phyloP scores from a whole-genome alignment of 139 green algal genomes.

The Coccomyxa sp. region DNA sequence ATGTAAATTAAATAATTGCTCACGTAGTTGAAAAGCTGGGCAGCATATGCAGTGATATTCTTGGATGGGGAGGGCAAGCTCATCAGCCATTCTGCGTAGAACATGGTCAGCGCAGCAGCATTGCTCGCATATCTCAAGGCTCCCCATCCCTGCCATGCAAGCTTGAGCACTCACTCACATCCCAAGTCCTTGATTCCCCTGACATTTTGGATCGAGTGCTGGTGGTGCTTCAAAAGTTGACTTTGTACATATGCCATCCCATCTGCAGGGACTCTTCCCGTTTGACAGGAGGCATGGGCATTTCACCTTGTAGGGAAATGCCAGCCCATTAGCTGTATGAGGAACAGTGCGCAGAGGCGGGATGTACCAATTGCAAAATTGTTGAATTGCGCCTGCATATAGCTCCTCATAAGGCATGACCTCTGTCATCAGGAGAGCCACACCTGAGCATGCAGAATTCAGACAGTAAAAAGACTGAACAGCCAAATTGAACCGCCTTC shows the following conservation, averaged over 20 bases:
- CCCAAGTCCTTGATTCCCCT: too few relatives aligned
- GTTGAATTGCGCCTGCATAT: neutral
- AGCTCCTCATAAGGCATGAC: neutral
- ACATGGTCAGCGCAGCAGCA: neutral
- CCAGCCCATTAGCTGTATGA: neutral
- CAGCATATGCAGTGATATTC: neutral
- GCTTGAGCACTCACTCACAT: too few relatives aligned
- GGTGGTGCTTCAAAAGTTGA: neutral
- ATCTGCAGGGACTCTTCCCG: neutral
- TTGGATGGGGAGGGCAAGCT: neutral
- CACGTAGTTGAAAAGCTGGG: conserved; percentile 9
- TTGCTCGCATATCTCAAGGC: neutral
- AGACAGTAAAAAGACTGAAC: neutral
- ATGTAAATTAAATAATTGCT: neutral
- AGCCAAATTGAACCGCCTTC: neutral
- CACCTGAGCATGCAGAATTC: neutral
- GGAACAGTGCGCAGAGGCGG: neutral
- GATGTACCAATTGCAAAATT: neutral
- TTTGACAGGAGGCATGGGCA: too few relatives aligned
- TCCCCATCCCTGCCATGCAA: neutral
- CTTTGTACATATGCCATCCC: neutral
- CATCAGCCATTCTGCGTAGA: neutral
- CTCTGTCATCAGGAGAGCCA: neutral
- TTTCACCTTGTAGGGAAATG: neutral
- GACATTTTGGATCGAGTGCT: neutral